These are phyloP conservation scores for Candida loeiensis DNA, from an alignment of 805 yeast species.

Conservation along the genomic window DNA sequence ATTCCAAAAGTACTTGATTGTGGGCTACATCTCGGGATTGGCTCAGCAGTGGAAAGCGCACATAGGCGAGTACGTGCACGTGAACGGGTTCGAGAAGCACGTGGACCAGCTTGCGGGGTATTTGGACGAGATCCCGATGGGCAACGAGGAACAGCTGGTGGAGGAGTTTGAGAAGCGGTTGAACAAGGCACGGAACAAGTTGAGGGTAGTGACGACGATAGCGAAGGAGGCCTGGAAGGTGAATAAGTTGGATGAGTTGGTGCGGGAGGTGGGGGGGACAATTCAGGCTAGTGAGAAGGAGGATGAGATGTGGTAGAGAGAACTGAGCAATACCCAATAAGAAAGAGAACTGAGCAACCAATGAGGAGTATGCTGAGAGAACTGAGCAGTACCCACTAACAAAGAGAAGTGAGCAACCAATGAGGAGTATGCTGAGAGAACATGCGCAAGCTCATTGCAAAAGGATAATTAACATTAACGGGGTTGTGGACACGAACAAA, in stretches of 20 bases:
- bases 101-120: constrained; percentile 28
- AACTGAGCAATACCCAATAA: neutral
- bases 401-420: no score
- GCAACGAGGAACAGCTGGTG: constrained; percentile 55
- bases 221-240: constrained; percentile 30
- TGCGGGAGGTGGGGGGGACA: constrained; percentile 37
- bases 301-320: constrained; percentile 42
- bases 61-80: constrained; percentile 14
- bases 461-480: no score
- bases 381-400: no score
- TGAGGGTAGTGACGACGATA: constrained; percentile 46
- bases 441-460: no score
- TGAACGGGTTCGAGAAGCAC: constrained; percentile 20
- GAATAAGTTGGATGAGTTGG: constrained; percentile 26
- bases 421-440: no score
- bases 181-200: constrained; percentile 57
- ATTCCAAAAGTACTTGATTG: constrained; percentile 60
- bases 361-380: no score
- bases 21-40: constrained; percentile 66
- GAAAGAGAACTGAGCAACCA: no score
- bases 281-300: constrained; percentile 34
- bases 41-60: constrained; percentile 34
- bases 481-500: no score
- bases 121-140: constrained; percentile 12
- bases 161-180: constrained; percentile 50